Evolutionary conservation across 306 rosid genomes (phyloP), one percentile per base, ranked within the genome.

Genomic region (Comarum palustre): DNA sequence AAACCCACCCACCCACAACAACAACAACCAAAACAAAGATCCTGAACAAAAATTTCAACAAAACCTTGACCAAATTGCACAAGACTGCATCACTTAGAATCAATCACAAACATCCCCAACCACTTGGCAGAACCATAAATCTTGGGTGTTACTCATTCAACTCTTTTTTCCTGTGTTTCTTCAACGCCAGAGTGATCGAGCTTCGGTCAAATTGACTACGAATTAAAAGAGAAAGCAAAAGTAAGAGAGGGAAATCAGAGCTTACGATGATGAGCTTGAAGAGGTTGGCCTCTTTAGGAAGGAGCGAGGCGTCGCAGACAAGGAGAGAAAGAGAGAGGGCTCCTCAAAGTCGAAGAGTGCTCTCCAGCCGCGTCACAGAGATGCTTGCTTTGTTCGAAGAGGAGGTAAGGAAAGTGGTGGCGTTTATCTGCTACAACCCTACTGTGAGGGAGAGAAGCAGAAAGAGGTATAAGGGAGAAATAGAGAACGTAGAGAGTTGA

Each of bases 251-350:
- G 34, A 46, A 77, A 85, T 78, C 84, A 85, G 73, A 75, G 83
- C 90, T 93, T 89, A 90, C 98, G 69, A 93, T 97, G 83, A 93
- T 89, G 88, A 91, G 97, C 86, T 93, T 93, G 96, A 93, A 93
- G 86, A 93, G 97, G 84, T 89, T 93, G 75, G 96, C 91, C 87
- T 93, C 97, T 62, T 84, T 93, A 31, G 94, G 82, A 13, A 96
- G 98, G 45, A 93, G 93, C 36, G 97, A 85, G 77, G 94, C 97
- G 57, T 94, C 98, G 82, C 74, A 4, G 84, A 50, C 25, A 34
- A 64, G 59, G 61, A 61, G 42, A 8, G 2, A 39, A 20, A 64
- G 61, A 57, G 74, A 39, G 25, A 58, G 3, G 31, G 81, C 10
- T n/a, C 32, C 45, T 7, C 5, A 6, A 43, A 42, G 66, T 47